phyloP scores from a whole-genome alignment of 73 alveolate species.

The Paramecium primaurelia region DNA sequence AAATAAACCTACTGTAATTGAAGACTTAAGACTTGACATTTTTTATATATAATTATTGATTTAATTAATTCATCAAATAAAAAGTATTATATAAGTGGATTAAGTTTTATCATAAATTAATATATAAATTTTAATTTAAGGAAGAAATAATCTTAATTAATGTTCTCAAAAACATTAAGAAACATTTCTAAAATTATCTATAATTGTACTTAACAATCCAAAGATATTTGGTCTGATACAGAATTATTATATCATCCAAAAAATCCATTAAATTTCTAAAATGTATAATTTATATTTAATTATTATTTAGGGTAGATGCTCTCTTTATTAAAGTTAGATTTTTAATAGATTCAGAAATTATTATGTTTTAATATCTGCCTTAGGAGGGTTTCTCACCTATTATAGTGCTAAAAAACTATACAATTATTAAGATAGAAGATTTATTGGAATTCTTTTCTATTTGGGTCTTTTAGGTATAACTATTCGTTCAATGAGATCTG shows the following conservation, averaged over 20 bases:
- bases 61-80: neutral
- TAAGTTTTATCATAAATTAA: neutral
- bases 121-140: conserved; percentile 2
- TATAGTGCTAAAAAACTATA: neutral
- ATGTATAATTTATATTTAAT: neutral
- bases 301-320: neutral
- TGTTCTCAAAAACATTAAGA: neutral
- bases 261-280: neutral
- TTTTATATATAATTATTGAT: neutral
- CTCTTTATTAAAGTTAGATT: neutral
- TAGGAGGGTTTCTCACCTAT: neutral
- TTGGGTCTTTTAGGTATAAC: neutral
- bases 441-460: neutral
- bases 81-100: neutral
- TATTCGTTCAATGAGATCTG: neutral
- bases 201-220: neutral
- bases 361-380: neutral
- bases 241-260: neutral
- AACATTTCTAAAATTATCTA: neutral
- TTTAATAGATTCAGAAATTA: neutral
- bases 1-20: neutral
- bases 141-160: neutral
- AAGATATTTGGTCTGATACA: neutral
- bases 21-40: neutral
- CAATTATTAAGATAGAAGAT: neutral